phyloP scores from a whole-genome alignment of 2,329 filamentous ascomycete genomes.

The Aureobasidium sp. region DNA sequence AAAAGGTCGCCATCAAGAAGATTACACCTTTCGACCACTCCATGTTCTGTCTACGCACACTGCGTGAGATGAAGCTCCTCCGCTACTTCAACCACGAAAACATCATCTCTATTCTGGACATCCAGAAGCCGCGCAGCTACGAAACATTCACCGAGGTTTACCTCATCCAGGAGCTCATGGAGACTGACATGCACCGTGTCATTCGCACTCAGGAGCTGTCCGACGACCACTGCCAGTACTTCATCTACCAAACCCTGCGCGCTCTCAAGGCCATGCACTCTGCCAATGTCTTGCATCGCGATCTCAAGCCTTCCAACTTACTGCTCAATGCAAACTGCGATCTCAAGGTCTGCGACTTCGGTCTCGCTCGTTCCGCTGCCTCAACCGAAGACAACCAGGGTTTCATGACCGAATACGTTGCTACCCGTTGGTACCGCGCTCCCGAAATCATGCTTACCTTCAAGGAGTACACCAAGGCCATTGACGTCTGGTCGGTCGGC shows the following conservation, averaged over 20 bases:
- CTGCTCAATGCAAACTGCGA: conserved; percentile 98
- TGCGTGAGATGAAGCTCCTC: conserved; percentile 98
- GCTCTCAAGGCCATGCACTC: conserved; percentile 99
- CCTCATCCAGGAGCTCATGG: conserved; percentile 98
- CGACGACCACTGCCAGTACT: conserved; percentile 99
- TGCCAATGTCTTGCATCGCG: conserved; percentile 92
- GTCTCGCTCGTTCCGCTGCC: conserved; percentile 82
- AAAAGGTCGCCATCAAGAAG: conserved; percentile 99
- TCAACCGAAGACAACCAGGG: conserved; percentile 99
- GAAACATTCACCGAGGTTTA: conserved; percentile 97
- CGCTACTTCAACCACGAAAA: conserved; percentile 99
- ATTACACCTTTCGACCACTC: conserved; percentile 98
- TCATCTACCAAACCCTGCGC: conserved; percentile 98
- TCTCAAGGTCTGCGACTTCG: conserved; percentile 98
- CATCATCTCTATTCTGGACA: conserved; percentile 98
- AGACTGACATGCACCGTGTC: conserved; percentile 98
- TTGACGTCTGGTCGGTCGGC: conserved; percentile 98
- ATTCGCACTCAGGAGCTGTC: conserved; percentile 98
- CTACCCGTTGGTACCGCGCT: conserved; percentile 96
- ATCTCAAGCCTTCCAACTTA: conserved; percentile 94
- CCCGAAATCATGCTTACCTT: conserved; percentile 99
- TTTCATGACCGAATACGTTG: conserved; percentile 99
- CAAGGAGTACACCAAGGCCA: conserved; percentile 99
- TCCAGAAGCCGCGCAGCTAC: conserved; percentile 94
- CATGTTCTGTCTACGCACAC: conserved; percentile 72